Evolutionary conservation across 2,329 filamentous ascomycete species (phyloP).

Genomic region (Thelonectria blattea): DNA sequence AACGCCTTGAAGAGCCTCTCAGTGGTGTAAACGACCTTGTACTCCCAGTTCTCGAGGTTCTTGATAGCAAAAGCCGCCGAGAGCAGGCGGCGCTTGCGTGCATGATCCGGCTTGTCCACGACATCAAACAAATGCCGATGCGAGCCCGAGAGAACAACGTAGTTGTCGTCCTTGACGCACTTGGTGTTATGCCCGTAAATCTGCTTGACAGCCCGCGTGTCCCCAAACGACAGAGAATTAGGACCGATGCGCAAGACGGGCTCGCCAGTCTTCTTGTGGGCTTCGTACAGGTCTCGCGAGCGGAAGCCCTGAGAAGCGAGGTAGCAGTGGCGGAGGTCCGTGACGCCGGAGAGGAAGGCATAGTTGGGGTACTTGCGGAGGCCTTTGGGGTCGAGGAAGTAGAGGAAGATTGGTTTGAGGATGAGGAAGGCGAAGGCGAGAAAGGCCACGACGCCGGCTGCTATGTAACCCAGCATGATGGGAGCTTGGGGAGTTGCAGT

Average conservation of each 20-base stretch:
- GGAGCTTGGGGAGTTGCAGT: background rate
- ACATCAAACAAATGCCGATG: slow-evolving; percentile 59
- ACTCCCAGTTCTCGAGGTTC: slow-evolving; percentile 59
- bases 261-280: slow-evolving; percentile 48
- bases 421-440: slow-evolving; percentile 10
- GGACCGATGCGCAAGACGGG: slow-evolving; percentile 35
- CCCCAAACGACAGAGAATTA: slow-evolving; percentile 29
- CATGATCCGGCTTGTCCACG: slow-evolving; percentile 56
- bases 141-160: slow-evolving; percentile 49
- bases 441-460: background rate
- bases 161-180: slow-evolving; percentile 56
- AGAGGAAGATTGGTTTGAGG: slow-evolving; percentile 10
- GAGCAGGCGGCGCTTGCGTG: slow-evolving; percentile 55
- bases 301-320: slow-evolving; percentile 43
- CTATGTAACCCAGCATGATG: background rate
- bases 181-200: slow-evolving; percentile 53
- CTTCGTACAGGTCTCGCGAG: slow-evolving; percentile 52
- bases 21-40: slow-evolving; percentile 59
- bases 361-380: slow-evolving; percentile 27
- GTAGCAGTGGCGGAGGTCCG: slow-evolving; percentile 21
- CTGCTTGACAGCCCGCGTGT: slow-evolving; percentile 31
- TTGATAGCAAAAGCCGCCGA: slow-evolving; percentile 57
- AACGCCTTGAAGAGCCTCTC: slow-evolving; percentile 50
- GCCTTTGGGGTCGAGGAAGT: slow-evolving; percentile 44
- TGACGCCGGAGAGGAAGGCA: slow-evolving; percentile 23